phyloP scores from a whole-genome alignment of 805 yeast genomes.

The Kuraishia floccosa region DNA sequence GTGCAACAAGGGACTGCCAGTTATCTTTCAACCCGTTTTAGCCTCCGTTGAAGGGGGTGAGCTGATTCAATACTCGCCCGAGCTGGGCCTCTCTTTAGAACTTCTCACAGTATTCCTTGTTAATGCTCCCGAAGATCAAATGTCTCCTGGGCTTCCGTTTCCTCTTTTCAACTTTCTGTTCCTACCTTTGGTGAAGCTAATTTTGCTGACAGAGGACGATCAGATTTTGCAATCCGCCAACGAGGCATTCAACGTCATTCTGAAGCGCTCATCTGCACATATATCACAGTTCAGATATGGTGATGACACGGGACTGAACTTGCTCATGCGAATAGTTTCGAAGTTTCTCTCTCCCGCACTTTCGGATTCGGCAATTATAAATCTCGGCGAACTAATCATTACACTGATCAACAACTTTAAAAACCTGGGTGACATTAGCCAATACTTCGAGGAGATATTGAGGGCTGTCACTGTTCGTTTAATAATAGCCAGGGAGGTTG shows the following conservation, averaged over 20 bases:
- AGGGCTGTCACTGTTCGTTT: conserved; percentile 65
- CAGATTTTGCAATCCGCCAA: conserved; percentile 70
- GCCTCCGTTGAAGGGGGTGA: conserved; percentile 14
- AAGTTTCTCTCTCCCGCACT: conserved; percentile 61
- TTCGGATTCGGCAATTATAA: conserved; percentile 73
- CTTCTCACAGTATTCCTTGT: conserved; percentile 38
- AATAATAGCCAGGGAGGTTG: conserved; percentile 50
- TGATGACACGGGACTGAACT: conserved; percentile 34
- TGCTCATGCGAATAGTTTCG: conserved; percentile 52
- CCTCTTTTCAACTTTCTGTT: conserved; percentile 30
- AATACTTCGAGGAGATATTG: conserved; percentile 45
- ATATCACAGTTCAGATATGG: conserved; percentile 21
- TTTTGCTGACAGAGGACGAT: conserved; percentile 49
- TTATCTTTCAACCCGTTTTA: conserved; percentile 27
- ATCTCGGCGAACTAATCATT: conserved; percentile 44
- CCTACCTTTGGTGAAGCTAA: conserved; percentile 27
- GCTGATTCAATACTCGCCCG: conserved; percentile 45
- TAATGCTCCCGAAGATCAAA: conserved; percentile 21
- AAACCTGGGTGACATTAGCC: conserved; percentile 23
- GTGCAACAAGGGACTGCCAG: conserved; percentile 43
- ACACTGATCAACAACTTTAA: conserved; percentile 17
- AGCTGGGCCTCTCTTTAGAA: conserved; percentile 46
- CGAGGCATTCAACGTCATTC: conserved; percentile 55
- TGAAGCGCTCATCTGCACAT: conserved; percentile 26
- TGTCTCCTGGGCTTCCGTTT: conserved; percentile 21